Base-by-base conservation (phyloP, 2,329 filamentous ascomycete genomes). In the Xylariaceae sp. region DNA sequence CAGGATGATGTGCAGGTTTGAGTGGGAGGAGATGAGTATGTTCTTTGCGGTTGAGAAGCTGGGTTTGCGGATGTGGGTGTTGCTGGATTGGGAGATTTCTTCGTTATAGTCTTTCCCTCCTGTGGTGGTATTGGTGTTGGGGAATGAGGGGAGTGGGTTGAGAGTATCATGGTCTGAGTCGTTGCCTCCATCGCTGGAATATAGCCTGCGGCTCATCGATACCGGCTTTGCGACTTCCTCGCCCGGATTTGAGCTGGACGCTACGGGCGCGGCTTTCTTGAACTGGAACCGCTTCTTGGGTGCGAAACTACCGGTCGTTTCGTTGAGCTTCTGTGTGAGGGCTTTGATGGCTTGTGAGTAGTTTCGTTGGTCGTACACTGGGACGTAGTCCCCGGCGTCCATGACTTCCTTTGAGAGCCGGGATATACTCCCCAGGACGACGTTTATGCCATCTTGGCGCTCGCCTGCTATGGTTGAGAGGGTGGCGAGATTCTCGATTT, bases 221-320 rank as follows among this genome's bases (percentile, higher is more conserved):
- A 71, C 35, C 68, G 74, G 40, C 74, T 70, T 48, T 19, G 48
- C 32, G n/a, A 43, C 50, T 27, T 27, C 22, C 4, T 27, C 22
- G 22, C 22, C 7, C 7, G 22, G 4, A 27, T 27, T 27, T 51
- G 77, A 70, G 11, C 71, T 66, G 14, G 77, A 75, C 14, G 82
- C 58, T 49, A 80, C 75, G 6, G 77, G 78, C 36, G 80, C 78
- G 75, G 36, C 71, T 39, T 73, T 75, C 63, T 85, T 95, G 75
- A 96, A 96, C 47, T 87, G 81, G 70, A 96, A 96, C 54, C 90
- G 89, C 11, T 84, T 81, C 58, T 86, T 87, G 7, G 90, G 89
- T 0, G 82, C 81, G 46, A 89, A 79, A 18, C 78, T 80, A 36
- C 81, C 77, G 14, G 85, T 81, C 7, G 82, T 84, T 51, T 85